These are phyloP conservation scores for Graphium sp. DNA, from an alignment of 2,329 filamentous ascomycete species.

Conservation along the genomic window DNA sequence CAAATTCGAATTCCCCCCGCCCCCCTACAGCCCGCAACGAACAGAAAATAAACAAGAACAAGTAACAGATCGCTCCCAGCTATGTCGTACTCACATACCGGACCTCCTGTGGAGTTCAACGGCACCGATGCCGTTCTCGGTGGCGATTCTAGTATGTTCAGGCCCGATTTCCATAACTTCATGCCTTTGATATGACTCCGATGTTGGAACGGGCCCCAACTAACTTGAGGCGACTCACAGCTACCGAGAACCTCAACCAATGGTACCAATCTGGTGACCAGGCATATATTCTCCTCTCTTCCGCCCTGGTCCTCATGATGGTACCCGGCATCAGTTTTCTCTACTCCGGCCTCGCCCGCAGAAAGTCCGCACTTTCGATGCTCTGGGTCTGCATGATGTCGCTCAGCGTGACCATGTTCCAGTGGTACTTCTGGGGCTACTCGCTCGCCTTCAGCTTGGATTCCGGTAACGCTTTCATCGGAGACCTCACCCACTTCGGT, in stretches of 20 bases:
- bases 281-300: conserved; percentile 78
- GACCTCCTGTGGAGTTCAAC: conserved; percentile 43
- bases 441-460: conserved; percentile 78
- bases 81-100: conserved; percentile 45
- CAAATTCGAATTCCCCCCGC: too few species aligned
- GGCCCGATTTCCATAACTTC: conserved; percentile 3
- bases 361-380: conserved; percentile 93
- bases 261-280: conserved; percentile 87
- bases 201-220: conserved; percentile 4
- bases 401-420: conserved; percentile 79
- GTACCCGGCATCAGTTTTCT: conserved; percentile 92
- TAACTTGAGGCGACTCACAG: too few species aligned
- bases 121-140: conserved; percentile 47
- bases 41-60: too few species aligned
- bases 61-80: neutral
- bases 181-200: conserved; percentile 2
- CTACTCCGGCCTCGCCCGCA: conserved; percentile 90
- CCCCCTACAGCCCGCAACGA: too few species aligned
- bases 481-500: conserved; percentile 77
- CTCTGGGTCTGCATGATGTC: conserved; percentile 97
- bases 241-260: conserved; percentile 79
- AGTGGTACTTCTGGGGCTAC: conserved; percentile 99
- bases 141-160: conserved; percentile 57
- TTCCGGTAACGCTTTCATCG: conserved; percentile 80
- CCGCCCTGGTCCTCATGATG: conserved; percentile 94